These are phyloP conservation scores for Fraxinus sp. DNA, from an alignment of 305 asterid genomes.

Conservation along the genomic window DNA sequence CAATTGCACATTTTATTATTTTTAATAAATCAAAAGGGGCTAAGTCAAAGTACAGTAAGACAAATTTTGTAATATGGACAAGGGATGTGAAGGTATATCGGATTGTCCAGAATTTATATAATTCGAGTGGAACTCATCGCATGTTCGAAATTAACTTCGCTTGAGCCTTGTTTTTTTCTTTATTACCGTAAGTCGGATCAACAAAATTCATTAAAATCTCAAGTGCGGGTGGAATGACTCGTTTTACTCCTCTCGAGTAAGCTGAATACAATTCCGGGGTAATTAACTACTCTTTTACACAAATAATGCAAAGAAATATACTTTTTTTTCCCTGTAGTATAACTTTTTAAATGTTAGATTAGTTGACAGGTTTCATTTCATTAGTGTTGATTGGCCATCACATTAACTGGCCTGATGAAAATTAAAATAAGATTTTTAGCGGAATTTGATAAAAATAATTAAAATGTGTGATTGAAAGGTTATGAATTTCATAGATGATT, in stretches of 20 bases:
- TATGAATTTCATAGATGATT: too few relatives aligned
- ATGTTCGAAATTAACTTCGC: background rate
- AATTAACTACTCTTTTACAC: background rate
- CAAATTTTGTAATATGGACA: background rate
- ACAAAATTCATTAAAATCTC: background rate
- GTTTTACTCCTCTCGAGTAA: background rate
- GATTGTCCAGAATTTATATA: background rate
- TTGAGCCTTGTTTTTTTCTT: background rate
- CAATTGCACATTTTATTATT: too few relatives aligned
- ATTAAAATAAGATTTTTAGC: too few relatives aligned
- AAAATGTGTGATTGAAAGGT: too few relatives aligned
- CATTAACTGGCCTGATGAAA: too few relatives aligned
- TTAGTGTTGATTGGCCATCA: background rate
- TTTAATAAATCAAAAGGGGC: background rate
- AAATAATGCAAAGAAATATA: background rate
- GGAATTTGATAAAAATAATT: too few relatives aligned
- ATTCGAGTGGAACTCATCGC: background rate
- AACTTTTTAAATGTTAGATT: background rate
- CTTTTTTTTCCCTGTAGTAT: background rate
- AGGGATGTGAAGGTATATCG: background rate
- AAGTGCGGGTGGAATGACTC: background rate
- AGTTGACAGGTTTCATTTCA: background rate
- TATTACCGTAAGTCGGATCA: background rate
- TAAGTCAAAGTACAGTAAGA: background rate
- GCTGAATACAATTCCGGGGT: background rate